Evolutionary conservation across 768 basidiomycete genomes (phyloP), one percentile per base, ranked within the genome.

Genomic region (Suillus occidentalis): DNA sequence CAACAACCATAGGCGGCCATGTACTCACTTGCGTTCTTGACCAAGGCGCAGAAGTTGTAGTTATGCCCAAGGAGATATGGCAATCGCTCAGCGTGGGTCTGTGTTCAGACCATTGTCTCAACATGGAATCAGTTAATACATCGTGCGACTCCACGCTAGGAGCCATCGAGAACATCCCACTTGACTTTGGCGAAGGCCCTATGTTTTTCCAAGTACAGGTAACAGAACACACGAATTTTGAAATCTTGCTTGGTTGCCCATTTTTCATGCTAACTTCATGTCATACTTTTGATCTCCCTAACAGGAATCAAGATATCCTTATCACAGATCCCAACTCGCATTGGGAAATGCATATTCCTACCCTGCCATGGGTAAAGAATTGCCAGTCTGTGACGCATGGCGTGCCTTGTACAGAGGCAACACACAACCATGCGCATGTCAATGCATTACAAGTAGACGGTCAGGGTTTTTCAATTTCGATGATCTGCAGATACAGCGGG

Each of bases 161-260:
- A 0, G 10, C 22, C 1, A 10, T 47, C 0, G n/a, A 47, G 10
- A 47, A 47, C 10, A 2, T 47, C 5, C 45, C 45, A 0, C n/a
- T 47, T 0, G 45, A 47, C 7, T 47, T 47, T 10, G n/a, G 45
- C 0, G 20, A 3, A 0, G n/a, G 45, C 0, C 45, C 45, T 0
- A 47, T 47, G 45, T 22, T 8, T n/a, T 22, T 47, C 45, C 45
- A 47, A 13, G n/a, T n/a, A 0, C 45, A 47, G 2, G 45, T 47
- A 1, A 22, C 20, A 0, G 10, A n/a, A 1, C 4, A 1, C 1
- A n/a, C n/a, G 1, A n/a, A 12, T 1, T 47, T 47, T 9, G 10
- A 47, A 3, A 4, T 47, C 0, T n/a, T 47, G 0, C 9, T 47
- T 0, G 9, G 45, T 0, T n/a, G 4, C 3, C 10, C 45, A n/a